phyloP scores from a whole-genome alignment of 768 basidiomycete genomes.

The Tylopilus vinaceipallidus region DNA sequence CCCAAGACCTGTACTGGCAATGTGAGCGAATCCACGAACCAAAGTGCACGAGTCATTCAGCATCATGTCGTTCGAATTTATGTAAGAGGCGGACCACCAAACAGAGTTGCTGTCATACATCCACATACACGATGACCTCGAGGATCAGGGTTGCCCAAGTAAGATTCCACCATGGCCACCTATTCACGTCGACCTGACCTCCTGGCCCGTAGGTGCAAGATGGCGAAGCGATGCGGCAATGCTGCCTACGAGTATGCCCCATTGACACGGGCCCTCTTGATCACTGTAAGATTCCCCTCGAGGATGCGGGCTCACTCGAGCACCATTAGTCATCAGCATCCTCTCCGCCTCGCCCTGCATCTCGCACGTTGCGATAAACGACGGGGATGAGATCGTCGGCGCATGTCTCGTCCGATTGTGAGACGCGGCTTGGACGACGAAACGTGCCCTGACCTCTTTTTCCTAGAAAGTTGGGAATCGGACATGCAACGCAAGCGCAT shows the following conservation, averaged over 20 bases:
- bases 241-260: not conserved
- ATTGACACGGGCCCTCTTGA: not conserved
- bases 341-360: constrained; percentile 2
- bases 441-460: not conserved
- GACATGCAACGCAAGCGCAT: constrained; percentile 5
- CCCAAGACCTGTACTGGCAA: too few relatives aligned
- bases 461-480: constrained; percentile 7
- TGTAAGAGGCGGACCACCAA: too few relatives aligned
- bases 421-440: not conserved
- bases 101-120: too few relatives aligned
- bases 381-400: constrained; percentile 1
- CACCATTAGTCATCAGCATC: not conserved
- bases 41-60: too few relatives aligned
- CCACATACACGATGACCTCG: too few relatives aligned
- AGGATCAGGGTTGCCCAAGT: constrained; percentile 2
- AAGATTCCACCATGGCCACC: too few relatives aligned
- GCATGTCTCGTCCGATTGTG: constrained; percentile 11
- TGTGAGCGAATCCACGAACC: too few relatives aligned
- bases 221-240: not conserved
- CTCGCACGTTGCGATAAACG: constrained; percentile 4
- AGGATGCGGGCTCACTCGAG: not conserved
- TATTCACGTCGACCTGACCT: too few relatives aligned
- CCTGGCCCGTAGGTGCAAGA: too few relatives aligned
- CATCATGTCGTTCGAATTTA: too few relatives aligned
- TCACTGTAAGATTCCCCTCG: not conserved